These are phyloP conservation scores for Talaromyces atroroseus DNA, from an alignment of 2,329 filamentous ascomycete species.

Conservation along the genomic window DNA sequence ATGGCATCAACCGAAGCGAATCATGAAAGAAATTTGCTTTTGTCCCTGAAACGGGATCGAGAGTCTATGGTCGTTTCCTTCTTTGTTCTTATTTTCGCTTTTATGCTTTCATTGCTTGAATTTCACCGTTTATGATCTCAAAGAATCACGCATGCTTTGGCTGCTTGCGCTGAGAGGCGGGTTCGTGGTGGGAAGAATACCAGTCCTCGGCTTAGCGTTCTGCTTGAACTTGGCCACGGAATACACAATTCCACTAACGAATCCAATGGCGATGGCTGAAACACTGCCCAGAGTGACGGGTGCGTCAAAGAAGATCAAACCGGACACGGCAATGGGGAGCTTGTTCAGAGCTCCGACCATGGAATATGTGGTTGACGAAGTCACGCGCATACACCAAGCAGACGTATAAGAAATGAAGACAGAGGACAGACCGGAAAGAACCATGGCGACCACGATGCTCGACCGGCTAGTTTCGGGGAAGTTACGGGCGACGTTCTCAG, in stretches of 20 bases:
- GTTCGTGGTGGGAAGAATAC: slow-evolving; percentile 61
- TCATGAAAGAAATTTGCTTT: not conserved
- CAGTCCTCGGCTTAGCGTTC: slow-evolving; percentile 59
- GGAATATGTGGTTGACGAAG: slow-evolving; percentile 94
- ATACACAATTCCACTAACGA: slow-evolving; percentile 88
- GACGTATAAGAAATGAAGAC: slow-evolving; percentile 99
- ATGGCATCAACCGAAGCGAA: not conserved
- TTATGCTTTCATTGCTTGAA: not conserved
- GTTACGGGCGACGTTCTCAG: slow-evolving; percentile 74
- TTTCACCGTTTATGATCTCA: slow-evolving; percentile 56
- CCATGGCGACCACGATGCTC: slow-evolving; percentile 76
- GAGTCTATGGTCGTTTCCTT: not conserved
- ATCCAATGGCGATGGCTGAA: slow-evolving; percentile 84
- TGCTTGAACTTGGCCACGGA: slow-evolving; percentile 81
- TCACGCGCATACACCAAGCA: slow-evolving; percentile 96
- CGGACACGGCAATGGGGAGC: slow-evolving; percentile 87
- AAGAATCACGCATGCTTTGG: slow-evolving; percentile 80
- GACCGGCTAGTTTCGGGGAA: slow-evolving; percentile 81
- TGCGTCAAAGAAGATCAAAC: slow-evolving; percentile 90
- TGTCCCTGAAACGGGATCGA: not conserved
- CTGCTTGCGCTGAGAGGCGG: slow-evolving; percentile 77
- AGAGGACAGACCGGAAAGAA: slow-evolving; percentile 85
- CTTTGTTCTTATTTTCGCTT: not conserved
- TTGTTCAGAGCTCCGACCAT: slow-evolving; percentile 99
- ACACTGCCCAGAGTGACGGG: slow-evolving; percentile 89